Base-by-base conservation (phyloP, 768 basidiomycete genomes). In the Cubamyces lactineus region DNA sequence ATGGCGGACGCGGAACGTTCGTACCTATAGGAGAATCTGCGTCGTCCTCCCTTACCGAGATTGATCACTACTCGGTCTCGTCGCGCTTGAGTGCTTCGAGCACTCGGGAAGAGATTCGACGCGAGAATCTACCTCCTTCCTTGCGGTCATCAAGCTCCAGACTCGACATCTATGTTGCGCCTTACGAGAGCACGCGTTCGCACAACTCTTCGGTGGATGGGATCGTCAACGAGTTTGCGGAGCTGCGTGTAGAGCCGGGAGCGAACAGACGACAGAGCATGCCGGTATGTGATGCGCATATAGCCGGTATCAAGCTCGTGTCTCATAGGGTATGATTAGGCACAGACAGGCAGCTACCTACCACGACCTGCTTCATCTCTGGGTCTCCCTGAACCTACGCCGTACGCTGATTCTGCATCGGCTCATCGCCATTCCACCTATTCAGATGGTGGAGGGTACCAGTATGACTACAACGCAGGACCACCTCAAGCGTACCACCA, bases 1-100 rank as follows among this genome's bases (percentile, higher is more conserved):
- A 94, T 66, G 89, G 85, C 24, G 92, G 92, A 0, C 88, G 88
- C 8, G 92, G 92, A 51, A 84, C 82, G 34, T 94, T 94, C 69
- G 77, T 85, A 7, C 85, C 91, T 58, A 69, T 40, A 60, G 72
- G 66, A 45, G 65, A 69, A 15, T 66, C 68, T 5, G 30, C 57
- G 1, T 64, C 63, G 17, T 60, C 68, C 3, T 73, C 77, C 16
- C 75, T 48, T 17, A 59, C 46, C 30, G 66, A 62, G 17, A 3
- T 58, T 23, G 53, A 66, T 42, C 45, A 49, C 16, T 61, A 55
- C 39, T 52, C 62, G 1, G 55, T 50, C 16, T 61, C 57, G 2
- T 50, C 65, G 13, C 61, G 67, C 11, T 15, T 67, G 15, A 57
- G 65, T 30, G 62, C 65, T 9, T 57, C 58, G 13, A 54, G 68